These are phyloP conservation scores for Cyclotella cryptica DNA, from an alignment of 108 stramenopile species.

Conservation along the genomic window DNA sequence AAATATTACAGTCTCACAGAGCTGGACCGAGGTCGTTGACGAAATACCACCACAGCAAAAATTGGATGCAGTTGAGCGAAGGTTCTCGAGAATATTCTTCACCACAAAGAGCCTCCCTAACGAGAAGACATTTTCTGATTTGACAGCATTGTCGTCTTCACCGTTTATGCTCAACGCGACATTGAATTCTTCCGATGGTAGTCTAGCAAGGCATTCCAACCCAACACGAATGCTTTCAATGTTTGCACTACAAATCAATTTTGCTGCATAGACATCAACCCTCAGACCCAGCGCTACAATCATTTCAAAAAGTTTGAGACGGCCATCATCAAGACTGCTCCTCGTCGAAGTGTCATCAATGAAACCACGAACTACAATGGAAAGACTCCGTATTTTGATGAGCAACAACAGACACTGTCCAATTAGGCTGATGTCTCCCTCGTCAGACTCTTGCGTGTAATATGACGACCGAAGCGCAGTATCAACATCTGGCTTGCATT, in stretches of 20 bases:
- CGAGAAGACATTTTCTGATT: conserved; percentile 9
- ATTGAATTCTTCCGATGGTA: neutral
- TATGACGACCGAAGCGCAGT: neutral
- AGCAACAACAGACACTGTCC: conserved; percentile 3
- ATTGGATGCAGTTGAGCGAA: neutral
- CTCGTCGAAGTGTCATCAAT: conserved; percentile 1
- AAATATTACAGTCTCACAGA: conserved; percentile 31
- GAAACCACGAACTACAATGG: neutral
- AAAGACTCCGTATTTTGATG: conserved; percentile 17
- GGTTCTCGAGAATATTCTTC: conserved; percentile 26
- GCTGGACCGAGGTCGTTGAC: conserved; percentile 10
- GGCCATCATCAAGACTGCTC: neutral
- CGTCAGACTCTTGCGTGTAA: neutral
- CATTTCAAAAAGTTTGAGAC: conserved; percentile 22
- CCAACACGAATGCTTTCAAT: neutral
- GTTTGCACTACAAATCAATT: conserved; percentile 9
- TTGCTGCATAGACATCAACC: conserved; percentile 18
- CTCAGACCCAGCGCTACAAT: conserved; percentile 23
- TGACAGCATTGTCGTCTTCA: neutral
- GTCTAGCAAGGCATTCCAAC: conserved; percentile 15
- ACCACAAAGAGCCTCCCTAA: conserved; percentile 34
- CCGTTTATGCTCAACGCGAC: neutral
- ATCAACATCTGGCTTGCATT: neutral
- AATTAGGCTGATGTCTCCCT: neutral
- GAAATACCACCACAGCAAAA: neutral